phyloP scores from a whole-genome alignment of 805 yeast genomes.

The Kluyveromyces wickerhamii region DNA sequence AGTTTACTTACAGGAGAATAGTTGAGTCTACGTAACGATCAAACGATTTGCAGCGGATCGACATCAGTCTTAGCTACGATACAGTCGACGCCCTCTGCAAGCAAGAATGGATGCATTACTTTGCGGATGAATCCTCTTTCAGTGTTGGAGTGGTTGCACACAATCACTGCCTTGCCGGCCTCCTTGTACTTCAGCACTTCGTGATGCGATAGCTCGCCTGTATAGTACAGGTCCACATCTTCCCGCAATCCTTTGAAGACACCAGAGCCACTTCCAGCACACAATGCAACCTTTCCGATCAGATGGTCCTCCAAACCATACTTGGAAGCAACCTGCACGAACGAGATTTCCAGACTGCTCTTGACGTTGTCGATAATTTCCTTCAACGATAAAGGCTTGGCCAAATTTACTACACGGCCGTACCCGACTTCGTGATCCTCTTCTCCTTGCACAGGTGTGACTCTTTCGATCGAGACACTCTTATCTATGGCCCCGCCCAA shows the following conservation, averaged over 20 bases:
- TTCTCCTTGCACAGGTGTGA: constrained; percentile 24
- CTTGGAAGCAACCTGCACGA: constrained; percentile 55
- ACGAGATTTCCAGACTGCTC: constrained; percentile 38
- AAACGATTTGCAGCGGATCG: constrained; percentile 50
- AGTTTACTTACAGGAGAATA: neutral
- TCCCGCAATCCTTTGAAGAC: constrained; percentile 44
- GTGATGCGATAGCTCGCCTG: constrained; percentile 95
- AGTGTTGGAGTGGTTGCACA: constrained; percentile 86
- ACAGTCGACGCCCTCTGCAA: constrained; percentile 38
- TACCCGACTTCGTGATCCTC: constrained; percentile 54
- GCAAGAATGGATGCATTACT: constrained; percentile 36
- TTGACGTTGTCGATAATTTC: constrained; percentile 48
- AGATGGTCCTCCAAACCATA: constrained; percentile 18
- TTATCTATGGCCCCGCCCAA: constrained; percentile 27
- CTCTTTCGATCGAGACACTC: constrained; percentile 19
- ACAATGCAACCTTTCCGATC: constrained; percentile 62
- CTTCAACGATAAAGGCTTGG: constrained; percentile 35
- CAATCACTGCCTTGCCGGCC: constrained; percentile 59
- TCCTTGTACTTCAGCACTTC: constrained; percentile 72
- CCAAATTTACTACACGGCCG: constrained; percentile 62
- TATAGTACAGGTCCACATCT: constrained; percentile 64
- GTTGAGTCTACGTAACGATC: constrained; percentile 4
- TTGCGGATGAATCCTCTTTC: constrained; percentile 73
- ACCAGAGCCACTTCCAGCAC: constrained; percentile 92
- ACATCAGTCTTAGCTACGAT: constrained; percentile 46